A percentile compares a stretch with the other conserved stretches of the same genome.
Conservation (phyloP, 192 early-diverging fungal species). For the Umbelopsis vinacea region DNA sequence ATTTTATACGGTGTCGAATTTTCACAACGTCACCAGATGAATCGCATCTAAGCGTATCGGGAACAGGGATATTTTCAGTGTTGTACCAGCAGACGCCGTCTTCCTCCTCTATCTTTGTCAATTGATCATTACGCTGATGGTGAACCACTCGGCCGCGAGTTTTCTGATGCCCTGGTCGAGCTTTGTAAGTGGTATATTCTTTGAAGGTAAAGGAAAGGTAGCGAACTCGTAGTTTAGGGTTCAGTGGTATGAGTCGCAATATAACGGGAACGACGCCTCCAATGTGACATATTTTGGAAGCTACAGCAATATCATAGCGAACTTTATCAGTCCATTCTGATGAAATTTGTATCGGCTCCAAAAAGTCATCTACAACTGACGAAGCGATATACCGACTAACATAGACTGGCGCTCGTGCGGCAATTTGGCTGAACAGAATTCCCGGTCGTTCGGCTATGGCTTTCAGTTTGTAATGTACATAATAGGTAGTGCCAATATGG, state of each 20-base stretch:
- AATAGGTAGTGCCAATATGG: slow-evolving; percentile 41
- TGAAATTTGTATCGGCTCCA: slow-evolving; percentile 49
- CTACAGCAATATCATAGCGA: slow-evolving; percentile 56
- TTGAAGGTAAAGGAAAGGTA: slow-evolving; percentile 50
- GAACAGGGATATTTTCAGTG: slow-evolving; percentile 23
- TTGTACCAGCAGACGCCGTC: neutral
- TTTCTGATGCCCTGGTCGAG: slow-evolving; percentile 3
- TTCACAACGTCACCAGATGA: slow-evolving; percentile 30
- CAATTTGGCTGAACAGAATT: slow-evolving; percentile 48
- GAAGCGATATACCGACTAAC: neutral
- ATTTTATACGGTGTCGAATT: slow-evolving; percentile 45
- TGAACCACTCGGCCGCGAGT: slow-evolving; percentile 14
- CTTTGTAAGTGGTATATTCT: slow-evolving; percentile 53
- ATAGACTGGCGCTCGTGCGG: slow-evolving; percentile 17
- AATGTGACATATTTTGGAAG: slow-evolving; percentile 52
- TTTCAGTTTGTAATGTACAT: slow-evolving; percentile 53
- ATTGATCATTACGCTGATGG: slow-evolving; percentile 20
- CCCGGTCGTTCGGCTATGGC: slow-evolving; percentile 52
- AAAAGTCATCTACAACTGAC: slow-evolving; percentile 32
- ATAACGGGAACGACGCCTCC: slow-evolving; percentile 52
- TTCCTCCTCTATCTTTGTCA: neutral
- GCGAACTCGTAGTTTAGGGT: slow-evolving; percentile 48
- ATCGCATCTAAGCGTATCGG: slow-evolving; percentile 34
- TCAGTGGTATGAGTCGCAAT: slow-evolving; percentile 49
- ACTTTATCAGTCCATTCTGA: slow-evolving; percentile 59